Conservation (phyloP, 1,284 basidiomycete genomes). For the Cryptococcus sp. region DNA sequence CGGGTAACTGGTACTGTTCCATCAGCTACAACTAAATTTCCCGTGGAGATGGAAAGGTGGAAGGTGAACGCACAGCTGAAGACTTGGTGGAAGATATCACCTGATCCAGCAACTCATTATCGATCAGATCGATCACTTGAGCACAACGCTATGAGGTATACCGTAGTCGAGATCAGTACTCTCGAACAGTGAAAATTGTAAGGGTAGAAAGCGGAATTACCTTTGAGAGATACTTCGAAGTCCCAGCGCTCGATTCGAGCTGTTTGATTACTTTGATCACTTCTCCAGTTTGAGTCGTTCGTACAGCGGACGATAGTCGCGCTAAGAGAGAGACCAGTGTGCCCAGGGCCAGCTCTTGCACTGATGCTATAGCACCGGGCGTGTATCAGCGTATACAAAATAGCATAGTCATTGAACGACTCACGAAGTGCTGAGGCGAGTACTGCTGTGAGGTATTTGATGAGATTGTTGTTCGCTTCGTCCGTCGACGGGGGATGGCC, state of each 20-base stretch:
- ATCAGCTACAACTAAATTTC: too few species aligned
- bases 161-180: too few species aligned
- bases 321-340: conserved; percentile 22
- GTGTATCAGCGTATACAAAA: too few species aligned
- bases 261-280: conserved; percentile 4
- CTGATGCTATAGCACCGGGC: conserved; percentile 7
- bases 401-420: too few species aligned
- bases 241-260: neutral
- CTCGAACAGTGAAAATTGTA: too few species aligned
- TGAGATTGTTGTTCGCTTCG: too few species aligned
- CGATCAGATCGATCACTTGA: conserved; percentile 21
- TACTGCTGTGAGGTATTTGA: too few species aligned
- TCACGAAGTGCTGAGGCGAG: too few species aligned
- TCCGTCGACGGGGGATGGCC: too few species aligned
- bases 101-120: conserved; percentile 9
- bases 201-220: neutral
- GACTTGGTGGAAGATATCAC: conserved; percentile 16
- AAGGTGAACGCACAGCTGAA: conserved; percentile 14
- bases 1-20: conserved; percentile 21
- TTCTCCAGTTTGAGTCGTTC: neutral
- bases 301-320: neutral
- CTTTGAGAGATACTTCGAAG: conserved; percentile 9
- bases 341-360: conserved; percentile 34
- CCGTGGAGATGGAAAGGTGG: too few species aligned
- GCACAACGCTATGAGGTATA: conserved; percentile 13